Evolutionary conservation across 192 early-diverging fungal genomes (phyloP), one percentile per base, ranked within the genome.

Genomic region (Funneliformis mosseae): DNA sequence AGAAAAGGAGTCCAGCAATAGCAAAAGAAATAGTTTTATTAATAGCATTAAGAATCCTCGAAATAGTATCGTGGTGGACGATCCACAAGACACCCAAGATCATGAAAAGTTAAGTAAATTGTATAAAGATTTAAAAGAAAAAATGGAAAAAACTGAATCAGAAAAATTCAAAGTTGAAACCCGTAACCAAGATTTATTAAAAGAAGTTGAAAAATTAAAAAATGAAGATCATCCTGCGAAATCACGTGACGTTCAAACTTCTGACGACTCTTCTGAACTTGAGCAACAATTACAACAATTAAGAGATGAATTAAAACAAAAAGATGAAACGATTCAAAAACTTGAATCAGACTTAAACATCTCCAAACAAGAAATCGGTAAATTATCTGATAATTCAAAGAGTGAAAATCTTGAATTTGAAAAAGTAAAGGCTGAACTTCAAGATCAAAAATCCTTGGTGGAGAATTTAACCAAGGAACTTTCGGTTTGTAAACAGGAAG

Each of bases 291-390:
- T 70, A 18, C 39, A 70, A 10, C 41, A 39, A n/a, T 70, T 70
- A 70, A 70, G 23, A 43, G 9, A 10, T 70, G 68, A 70, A 45
- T 70, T 70, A 70, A 18, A 70, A 9, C 68, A 70, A 70, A 70
- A 70, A 70, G 41, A 25, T 70, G 12, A 6, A 43, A 42, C 21
- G 10, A 43, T 42, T 70, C 5, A 70, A 21, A 6, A 70, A 70
- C 41, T 70, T n/a, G 41, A 70, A 43, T 70, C 41, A 8, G 21
- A 70, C n/a, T 70, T 70, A 9, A 8, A 6, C 16, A 42, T 18
- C 42, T 2, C 39, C n/a, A 70, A 70, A 42, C 38, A 70, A 28
- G 33, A 43, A 11, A 70, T n/a, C 42, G 9, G 3, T 39, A 67
- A 67, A 61, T 16, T 61, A n/a, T 8, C 8, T n/a, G 23, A 59